A percentile compares a stretch with the other conserved stretches of the same genome.
These are phyloP conservation scores for Linaria vulgaris DNA, from an alignment of 257 asterid genomes.

Conservation along the genomic window DNA sequence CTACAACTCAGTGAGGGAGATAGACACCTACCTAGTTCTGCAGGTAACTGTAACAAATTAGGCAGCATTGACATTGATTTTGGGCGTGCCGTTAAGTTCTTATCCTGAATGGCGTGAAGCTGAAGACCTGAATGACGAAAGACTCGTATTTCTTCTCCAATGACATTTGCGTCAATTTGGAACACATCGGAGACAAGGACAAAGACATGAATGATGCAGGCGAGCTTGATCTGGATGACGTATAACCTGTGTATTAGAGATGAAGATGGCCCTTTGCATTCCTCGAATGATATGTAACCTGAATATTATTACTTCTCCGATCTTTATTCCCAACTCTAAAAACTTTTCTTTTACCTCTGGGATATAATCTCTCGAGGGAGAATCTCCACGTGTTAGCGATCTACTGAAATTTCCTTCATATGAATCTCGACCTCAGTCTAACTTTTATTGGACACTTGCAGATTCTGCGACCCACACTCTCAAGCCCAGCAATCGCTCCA, in stretches of 20 bases:
- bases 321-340: slow-evolving; percentile 35
- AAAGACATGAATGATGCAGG: slow-evolving; percentile 21
- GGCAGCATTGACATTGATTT: slow-evolving; percentile 35
- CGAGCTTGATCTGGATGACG: slow-evolving; percentile 39
- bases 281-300: slow-evolving; percentile 30
- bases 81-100: background rate
- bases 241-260: slow-evolving; percentile 38
- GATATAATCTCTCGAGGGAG: slow-evolving; percentile 23
- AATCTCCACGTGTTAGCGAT: slow-evolving; percentile 26
- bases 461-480: slow-evolving; percentile 40
- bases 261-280: slow-evolving; percentile 37
- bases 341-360: slow-evolving; percentile 27
- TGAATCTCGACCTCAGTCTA: slow-evolving; percentile 25
- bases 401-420: slow-evolving; percentile 21
- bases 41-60: slow-evolving; percentile 26
- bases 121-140: slow-evolving; percentile 34
- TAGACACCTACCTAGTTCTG: slow-evolving; percentile 24
- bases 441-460: slow-evolving; percentile 29
- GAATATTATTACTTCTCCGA: slow-evolving; percentile 25
- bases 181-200: slow-evolving; percentile 27
- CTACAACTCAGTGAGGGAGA: slow-evolving; percentile 32
- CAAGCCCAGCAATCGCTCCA: slow-evolving; percentile 33
- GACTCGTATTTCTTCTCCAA: slow-evolving; percentile 24
- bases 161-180: slow-evolving; percentile 23
- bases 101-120: slow-evolving; percentile 32